These are phyloP conservation scores for Papilionanthe hybrid DNA, from an alignment of 116 monocot genomes.

Conservation along the genomic window DNA sequence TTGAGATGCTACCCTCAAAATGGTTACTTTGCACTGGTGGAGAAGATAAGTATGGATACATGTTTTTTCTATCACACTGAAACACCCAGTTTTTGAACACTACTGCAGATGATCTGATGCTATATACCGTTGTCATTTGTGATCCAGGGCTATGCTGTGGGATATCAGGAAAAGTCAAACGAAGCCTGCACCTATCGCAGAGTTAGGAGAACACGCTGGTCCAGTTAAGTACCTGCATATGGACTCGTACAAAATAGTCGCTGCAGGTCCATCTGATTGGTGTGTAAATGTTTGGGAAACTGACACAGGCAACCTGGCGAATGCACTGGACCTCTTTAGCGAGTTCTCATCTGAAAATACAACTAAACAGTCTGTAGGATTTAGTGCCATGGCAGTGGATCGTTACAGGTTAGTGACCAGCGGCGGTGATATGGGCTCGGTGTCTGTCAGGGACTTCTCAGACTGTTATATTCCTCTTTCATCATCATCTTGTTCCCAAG, in stretches of 20 bases:
- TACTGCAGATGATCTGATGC: neutral
- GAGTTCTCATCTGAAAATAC: conserved; percentile 15
- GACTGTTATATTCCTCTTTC: conserved; percentile 27
- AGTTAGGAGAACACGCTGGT: conserved; percentile 43
- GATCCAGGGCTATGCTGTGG: conserved; percentile 68
- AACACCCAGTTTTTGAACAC: neutral
- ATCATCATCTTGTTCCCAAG: neutral
- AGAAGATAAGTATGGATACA: conserved; percentile 39
- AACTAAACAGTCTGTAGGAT: neutral
- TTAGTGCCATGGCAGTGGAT: conserved; percentile 61
- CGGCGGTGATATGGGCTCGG: conserved; percentile 22
- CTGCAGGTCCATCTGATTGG: conserved; percentile 46
- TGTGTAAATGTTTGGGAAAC: conserved; percentile 62
- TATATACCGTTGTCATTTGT: neutral
- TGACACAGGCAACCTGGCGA: conserved; percentile 32
- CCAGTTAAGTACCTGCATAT: conserved; percentile 47
- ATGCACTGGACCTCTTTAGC: conserved; percentile 17
- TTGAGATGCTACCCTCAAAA: conserved; percentile 56
- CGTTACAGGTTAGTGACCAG: conserved; percentile 46
- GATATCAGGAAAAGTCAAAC: conserved; percentile 51
- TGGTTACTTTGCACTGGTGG: conserved; percentile 74
- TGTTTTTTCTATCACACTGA: neutral
- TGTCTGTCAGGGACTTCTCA: conserved; percentile 36
- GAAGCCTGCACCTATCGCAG: conserved; percentile 27
- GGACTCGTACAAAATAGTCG: conserved; percentile 70